Base-by-base conservation (phyloP, 208 protist species). In the Porcisia deanei region DNA sequence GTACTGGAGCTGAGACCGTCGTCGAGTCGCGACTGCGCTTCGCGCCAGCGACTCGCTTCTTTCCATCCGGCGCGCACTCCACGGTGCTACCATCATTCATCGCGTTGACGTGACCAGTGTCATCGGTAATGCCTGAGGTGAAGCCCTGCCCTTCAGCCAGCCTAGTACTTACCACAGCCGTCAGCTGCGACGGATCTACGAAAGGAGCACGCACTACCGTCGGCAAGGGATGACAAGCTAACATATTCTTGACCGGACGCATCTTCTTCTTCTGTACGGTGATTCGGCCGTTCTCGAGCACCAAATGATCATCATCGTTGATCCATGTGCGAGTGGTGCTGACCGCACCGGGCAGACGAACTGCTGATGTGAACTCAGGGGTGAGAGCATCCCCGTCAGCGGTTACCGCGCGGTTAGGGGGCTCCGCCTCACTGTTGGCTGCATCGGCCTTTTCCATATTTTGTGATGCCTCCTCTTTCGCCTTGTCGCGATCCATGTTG, bases 281-380 rank as follows among this genome's bases (percentile, higher is more conserved):
- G 0, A 82, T 54, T 8, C 60, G 75, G 10, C 76, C 81, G 69
- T 85, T 81, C 41, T 77, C 76, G 20, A 77, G 47, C 20, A 78
- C 57, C 34, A 80, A 57, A n/a, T 82, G 72, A n/a, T 49, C 76
- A 49, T 77, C 81, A 34, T 79, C 76, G 53, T 77, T 58, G 16
- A 82, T 60, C 78, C 78, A 77, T 39, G 69, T 82, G n/a, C 71
- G 71, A 53, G 72, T 76, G 3, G 54, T 55, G 3, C 37, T 39
- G 4, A 63, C 14, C 18, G 47, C 30, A 43, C 47, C 25, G 25
- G 30, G 66, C 14, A 25, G 64, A 53, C 14, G 61, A 25, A 4
- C 20, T 34, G 34, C 25, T 16, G 34, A 7, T 37, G 43, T 30
- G 7, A 52, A 34, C 47, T 30, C 59, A 75, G 68, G 59, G 37